Evolutionary conservation across 192 early-diverging fungal genomes (phyloP), one percentile per base, ranked within the genome.

Genomic region (Phycomyces nitens): DNA sequence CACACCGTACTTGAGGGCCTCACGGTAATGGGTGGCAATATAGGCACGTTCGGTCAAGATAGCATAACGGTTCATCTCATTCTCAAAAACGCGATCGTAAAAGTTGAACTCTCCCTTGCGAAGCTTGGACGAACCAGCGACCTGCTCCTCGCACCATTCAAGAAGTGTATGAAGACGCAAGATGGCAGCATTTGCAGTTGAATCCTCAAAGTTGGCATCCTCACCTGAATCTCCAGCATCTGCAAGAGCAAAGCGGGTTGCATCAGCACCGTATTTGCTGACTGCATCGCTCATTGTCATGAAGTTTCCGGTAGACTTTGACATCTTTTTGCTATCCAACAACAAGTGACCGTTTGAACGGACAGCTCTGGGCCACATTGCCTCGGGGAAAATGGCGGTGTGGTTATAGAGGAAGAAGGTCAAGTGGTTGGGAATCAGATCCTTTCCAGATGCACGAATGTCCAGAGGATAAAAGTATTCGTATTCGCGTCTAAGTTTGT

Each of bases 391-490:
- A 57, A 99, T 76, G 23, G 96, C 93, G 14, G 89, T 86, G 79
- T 99, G 97, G 81, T 92, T 92, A 79, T 98, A 99, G 59, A 99
- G 75, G 73, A 87, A 92, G 78, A 99, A 99, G 12, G 94, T 93
- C 77, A 99, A 80, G 68, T 99, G 97, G 88, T 99, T 99, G 67
- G 86, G 86, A 64, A 98, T 87, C 73, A 99, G 80, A 75, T 99
- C 97, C 84, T 97, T 98, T 63, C 94, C 97, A 1, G 95, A 94
- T 57, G 81, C 87, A 57, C 97, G 91, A n/a, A 98, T 76, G 73
- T 99, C 97, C 34, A 99, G 65, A 14, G 97, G 97, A 66, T 99
- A 99, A 73, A 94, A 99, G 81, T 98, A 99, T 66, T 92, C 80
- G 69, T 91, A 99, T 77, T 96, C 95, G 53, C 91, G 90, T 53